Conservation (phyloP, 2,329 filamentous ascomycete genomes). For the Cercospora zeae-maydis region DNA sequence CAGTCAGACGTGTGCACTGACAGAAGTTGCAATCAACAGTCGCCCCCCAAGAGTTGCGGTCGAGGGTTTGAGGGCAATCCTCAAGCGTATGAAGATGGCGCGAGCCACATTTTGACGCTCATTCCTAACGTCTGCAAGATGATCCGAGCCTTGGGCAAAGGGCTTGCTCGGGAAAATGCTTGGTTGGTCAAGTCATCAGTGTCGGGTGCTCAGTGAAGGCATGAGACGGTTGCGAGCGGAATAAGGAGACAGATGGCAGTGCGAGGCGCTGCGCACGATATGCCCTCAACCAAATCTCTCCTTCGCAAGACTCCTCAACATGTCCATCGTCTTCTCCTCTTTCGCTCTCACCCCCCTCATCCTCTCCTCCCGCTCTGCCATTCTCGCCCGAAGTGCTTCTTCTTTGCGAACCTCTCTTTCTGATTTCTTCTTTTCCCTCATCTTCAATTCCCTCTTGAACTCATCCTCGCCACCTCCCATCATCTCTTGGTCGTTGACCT, state of each 20-base stretch:
- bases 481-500: slow-evolving; percentile 69
- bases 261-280: neutral
- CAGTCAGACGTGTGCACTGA: neutral
- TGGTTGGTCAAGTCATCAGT: too few relatives aligned
- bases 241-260: neutral
- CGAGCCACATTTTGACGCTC: too few relatives aligned
- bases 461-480: slow-evolving; percentile 69
- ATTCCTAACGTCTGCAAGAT: too few relatives aligned
- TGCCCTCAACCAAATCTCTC: slow-evolving; percentile 63
- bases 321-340: slow-evolving; percentile 80
- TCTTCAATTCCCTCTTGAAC: slow-evolving; percentile 64
- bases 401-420: slow-evolving; percentile 80
- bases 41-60: too few relatives aligned
- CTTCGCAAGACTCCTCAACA: slow-evolving; percentile 73
- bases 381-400: slow-evolving; percentile 70
- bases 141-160: too few relatives aligned
- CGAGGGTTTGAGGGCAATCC: too few relatives aligned
- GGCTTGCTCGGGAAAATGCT: too few relatives aligned
- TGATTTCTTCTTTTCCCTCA: slow-evolving; percentile 69
- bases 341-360: slow-evolving; percentile 66
- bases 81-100: too few relatives aligned
- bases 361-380: slow-evolving; percentile 76
- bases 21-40: too few relatives aligned
- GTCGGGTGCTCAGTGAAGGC: neutral
- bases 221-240: neutral